These are phyloP conservation scores for Alternaria sp. DNA, from an alignment of 2,329 filamentous ascomycete species.

Conservation along the genomic window DNA sequence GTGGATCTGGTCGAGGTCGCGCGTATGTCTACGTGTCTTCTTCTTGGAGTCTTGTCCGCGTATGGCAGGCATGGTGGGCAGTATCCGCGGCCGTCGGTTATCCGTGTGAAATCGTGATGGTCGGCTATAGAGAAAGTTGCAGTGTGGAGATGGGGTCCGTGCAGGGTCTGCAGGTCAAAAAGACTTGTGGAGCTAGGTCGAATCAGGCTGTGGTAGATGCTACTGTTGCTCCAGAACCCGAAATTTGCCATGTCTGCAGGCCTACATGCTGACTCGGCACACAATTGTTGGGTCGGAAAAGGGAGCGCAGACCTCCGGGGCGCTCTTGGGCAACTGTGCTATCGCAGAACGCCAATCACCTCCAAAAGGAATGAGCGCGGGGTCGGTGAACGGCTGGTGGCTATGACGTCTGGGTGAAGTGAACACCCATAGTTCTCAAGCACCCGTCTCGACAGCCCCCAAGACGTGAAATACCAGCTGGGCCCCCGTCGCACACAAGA, in stretches of 20 bases:
- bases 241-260: conserved; percentile 35
- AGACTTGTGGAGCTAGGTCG: conserved; percentile 28
- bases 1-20: conserved; percentile 92
- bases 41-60: conserved; percentile 59
- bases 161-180: conserved; percentile 39
- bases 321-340: background rate
- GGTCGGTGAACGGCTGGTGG: conserved; percentile 9
- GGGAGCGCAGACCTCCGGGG: conserved; percentile 2
- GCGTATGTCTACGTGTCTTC: conserved; percentile 61
- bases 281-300: conserved; percentile 20
- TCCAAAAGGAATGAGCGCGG: conserved; percentile 12
- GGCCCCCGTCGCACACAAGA: conserved; percentile 4
- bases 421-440: conserved; percentile 4
- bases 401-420: conserved; percentile 18
- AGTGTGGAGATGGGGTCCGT: conserved; percentile 25
- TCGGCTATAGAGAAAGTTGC: conserved; percentile 36
- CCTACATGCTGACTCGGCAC: conserved; percentile 21
- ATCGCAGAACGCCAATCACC: conserved; percentile 12
- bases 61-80: conserved; percentile 58
- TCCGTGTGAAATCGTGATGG: conserved; percentile 29
- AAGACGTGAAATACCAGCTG: background rate
- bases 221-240: conserved; percentile 8
- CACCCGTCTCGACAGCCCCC: background rate
- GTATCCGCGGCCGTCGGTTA: conserved; percentile 41
- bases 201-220: conserved; percentile 11